Base-by-base conservation (phyloP, 2,329 filamentous ascomycete species). In the Daldinia sp. region DNA sequence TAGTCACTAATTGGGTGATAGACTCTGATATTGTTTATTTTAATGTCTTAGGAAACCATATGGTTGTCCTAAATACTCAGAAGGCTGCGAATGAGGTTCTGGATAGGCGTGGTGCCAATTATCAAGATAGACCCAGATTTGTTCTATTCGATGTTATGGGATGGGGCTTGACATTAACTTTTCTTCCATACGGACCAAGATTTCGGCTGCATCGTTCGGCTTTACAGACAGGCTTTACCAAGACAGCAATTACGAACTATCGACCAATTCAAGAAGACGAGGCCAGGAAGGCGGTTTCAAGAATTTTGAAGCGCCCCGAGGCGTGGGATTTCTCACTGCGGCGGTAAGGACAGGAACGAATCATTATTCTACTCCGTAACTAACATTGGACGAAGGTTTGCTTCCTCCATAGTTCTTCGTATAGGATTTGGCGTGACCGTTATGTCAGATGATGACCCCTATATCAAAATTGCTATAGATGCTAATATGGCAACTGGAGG, bases 81-180 rank as follows among this genome's bases (percentile, higher is more conserved):
- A 71, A 80, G 63, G 78, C 78, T 3, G 80, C 81, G 9, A 75
- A 75, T 48, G 81, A 83, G 28, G 74, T 84, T 30, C 75, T 83
- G 7, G 79, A 80, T 65, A 79, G 79, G 54, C 77, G 80, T 15
- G 80, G 81, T 2, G 75, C 78, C 56, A 81, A 79, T 60, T 83
- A 81, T 66, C 77, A 75, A 33, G 78, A 80, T 65, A 74, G 82
- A 9, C 82, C 82, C 7, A 75, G 76, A 30, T 82, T 82, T 68
- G 79, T 80, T 23, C 69, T 79, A 5, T 77, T 78, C 39, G 75
- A 78, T 48, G 65, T 75, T 30, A 75, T 75, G 74, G 74, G 74
- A 71, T 75, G 74, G 73, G 73, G 74, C 20, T 48, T 71, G 20
- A 75, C 73, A 12, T 67, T 75, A 61, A 75, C 73, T 7, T 75